Base-by-base conservation (phyloP, 805 yeast genomes). In the Metschnikowia borealis region DNA sequence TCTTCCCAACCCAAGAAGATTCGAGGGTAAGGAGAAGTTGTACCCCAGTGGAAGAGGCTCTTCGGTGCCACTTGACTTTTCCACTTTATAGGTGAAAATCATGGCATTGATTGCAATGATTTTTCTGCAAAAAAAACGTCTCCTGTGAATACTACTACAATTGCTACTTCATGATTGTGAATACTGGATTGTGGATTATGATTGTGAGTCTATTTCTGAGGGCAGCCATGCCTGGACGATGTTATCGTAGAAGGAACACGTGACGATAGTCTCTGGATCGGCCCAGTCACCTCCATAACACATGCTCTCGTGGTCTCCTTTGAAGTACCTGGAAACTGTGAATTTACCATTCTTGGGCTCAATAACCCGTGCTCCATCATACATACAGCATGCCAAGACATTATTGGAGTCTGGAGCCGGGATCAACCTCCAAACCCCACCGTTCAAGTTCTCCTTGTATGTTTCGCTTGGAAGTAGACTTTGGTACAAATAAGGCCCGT, bases 21-120 rank as follows among this genome's bases (percentile, higher is more conserved):
- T 87, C 62, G 82, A 79, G 47, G 87, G 84, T 3, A 61, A 55
- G 15, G 79, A 79, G 51, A 90, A 92, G 65, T 71, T 90, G 56
- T 94, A 94, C 69, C 97, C 98, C 15, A 88, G 96, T 68, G 98
- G 98, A 13, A 79, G 96, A 59, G 98, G 98, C 3, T 81, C 90
- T 29, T 87, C 96, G 33, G 94, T 91, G 35, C 97, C 97, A 0
- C 70, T 91, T 54, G 82, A 88, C 57, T 71, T 91, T 49, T 65
- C 76, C 48, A 20, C 47, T 17, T n/a, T 47, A 21, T 47, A 32
- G 35, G 41, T 14, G 17, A 17, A 11, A 41, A 31, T 10, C 15
- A 2, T 18, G 31, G 35, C 18, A 31, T 41, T 41, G 35, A 41
- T 31, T 41, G 21, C 36, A 7, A 29, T 26, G 35, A 6, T 3